phyloP scores from a whole-genome alignment of 192 early-diverging fungal species.

The Coemansia sp. region DNA sequence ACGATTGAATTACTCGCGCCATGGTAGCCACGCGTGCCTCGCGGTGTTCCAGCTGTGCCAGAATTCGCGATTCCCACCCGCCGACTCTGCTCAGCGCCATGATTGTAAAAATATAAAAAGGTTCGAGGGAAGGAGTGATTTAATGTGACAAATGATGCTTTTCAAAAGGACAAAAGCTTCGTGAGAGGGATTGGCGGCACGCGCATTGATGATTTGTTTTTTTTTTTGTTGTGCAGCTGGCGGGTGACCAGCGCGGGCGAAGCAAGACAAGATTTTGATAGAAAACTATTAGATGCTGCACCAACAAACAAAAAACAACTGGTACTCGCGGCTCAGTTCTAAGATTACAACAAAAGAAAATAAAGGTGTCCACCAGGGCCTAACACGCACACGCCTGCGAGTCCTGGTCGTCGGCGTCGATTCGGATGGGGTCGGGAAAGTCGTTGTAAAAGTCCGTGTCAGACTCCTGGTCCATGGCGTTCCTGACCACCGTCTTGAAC shows the following conservation, averaged over 20 bases:
- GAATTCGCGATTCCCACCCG: constrained; percentile 47
- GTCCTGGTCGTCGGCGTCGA: constrained; percentile 71
- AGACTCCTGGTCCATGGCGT: constrained; percentile 90
- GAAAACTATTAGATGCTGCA: neutral
- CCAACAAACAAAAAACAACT: neutral
- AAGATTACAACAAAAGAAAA: neutral
- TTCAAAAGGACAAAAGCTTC: too few relatives aligned
- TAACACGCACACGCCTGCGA: constrained; percentile 68
- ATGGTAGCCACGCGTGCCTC: constrained; percentile 47
- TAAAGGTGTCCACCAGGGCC: constrained; percentile 4
- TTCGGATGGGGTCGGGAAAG: constrained; percentile 86
- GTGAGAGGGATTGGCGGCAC: too few relatives aligned
- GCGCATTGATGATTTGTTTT: too few relatives aligned
- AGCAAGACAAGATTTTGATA: neutral
- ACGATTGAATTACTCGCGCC: constrained; percentile 47
- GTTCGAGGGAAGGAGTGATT: neutral
- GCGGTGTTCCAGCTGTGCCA: constrained; percentile 45
- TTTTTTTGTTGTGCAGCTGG: too few relatives aligned
- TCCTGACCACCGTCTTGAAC: constrained; percentile 94
- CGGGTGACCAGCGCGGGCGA: too few relatives aligned
- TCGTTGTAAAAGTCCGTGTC: constrained; percentile 64
- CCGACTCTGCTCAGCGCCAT: constrained; percentile 1
- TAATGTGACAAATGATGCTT: neutral
- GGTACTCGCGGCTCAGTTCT: neutral
- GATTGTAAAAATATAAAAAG: neutral